Base-by-base conservation (phyloP, 139 green algal genomes). In the Chlorella vulgaris region DNA sequence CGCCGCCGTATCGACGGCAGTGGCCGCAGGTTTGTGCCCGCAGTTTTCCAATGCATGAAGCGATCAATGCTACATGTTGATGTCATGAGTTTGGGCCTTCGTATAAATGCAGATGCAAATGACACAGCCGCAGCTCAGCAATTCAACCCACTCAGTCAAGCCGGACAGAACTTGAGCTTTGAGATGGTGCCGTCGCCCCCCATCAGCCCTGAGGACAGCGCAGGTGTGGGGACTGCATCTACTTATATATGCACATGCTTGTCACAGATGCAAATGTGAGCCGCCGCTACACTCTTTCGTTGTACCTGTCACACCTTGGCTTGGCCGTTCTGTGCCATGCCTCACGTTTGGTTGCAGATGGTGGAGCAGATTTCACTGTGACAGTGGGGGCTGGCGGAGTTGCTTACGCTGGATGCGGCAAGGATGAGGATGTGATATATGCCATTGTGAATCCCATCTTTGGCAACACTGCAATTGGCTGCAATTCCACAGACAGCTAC, bases 401-500 rank as follows among this genome's bases (percentile, higher is more conserved):
- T 29, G 55, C 55, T 5, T 65, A 65, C 22, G 21, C 55, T 28
- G 55, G 55, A 5, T 65, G 55, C 22, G 22, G 22, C 21, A 5
- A 31, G 55, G 18, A n/a, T 8, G 55, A n/a, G 5, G 55, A 65
- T 8, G 8, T 29, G 18, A 65, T 65, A 31, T 65, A 15, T 29
- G 22, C 18, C 55, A 65, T 74, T 6, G 28, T 74, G 7, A 26
- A 74, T 39, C 67, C 67, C 6, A 26, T 74, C 38, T 74, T 38
- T 58, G 67, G 67, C 28, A 43, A 55, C 35, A 28, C 67, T 1
- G 24, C 18, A 10, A 4, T n/a, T 5, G 38, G 67, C 67, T 74
- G 69, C 69, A 76, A 76, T 22, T 29, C 69, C 6, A 42, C 42
- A 31, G 69, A 76, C 69, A 76, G 69, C 42, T 76, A 76, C 43